Conservation (phyloP, 2,329 filamentous ascomycete species). For the Elsinoe arachidis region DNA sequence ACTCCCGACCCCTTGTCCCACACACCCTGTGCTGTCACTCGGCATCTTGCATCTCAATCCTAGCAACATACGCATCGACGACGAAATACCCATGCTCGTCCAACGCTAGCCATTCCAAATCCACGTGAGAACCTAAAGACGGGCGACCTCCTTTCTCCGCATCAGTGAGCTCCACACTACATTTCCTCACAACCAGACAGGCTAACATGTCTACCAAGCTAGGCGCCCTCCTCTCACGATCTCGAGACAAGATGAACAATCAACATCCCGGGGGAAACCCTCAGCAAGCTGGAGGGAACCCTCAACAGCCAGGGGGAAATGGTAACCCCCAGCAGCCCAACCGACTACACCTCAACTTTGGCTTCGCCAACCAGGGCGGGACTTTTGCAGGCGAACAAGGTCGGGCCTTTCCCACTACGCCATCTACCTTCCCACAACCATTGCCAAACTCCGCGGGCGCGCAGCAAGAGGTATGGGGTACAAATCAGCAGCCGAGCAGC, state of each 20-base stretch:
- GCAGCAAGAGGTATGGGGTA: conserved; percentile 50
- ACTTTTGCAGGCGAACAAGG: conserved; percentile 37
- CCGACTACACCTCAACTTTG: conserved; percentile 45
- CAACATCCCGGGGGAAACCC: background rate
- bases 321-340: conserved; percentile 26
- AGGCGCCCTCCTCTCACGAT: background rate
- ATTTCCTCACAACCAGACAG: background rate
- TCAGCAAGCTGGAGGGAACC: conserved; percentile 17
- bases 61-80: background rate
- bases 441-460: conserved; percentile 52
- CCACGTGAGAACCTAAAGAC: background rate
- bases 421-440: conserved; percentile 92
- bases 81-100: background rate
- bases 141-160: conserved; percentile 2
- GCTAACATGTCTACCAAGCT: conserved; percentile 5
- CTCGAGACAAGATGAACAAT: conserved; percentile 5
- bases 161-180: conserved; percentile 3
- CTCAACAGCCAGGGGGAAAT: background rate
- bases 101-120: background rate
- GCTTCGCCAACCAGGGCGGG: conserved; percentile 35
- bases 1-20: background rate
- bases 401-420: conserved; percentile 57
- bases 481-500: conserved; percentile 34
- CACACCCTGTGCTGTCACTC: background rate
- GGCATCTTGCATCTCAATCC: background rate